Conservation (phyloP, 1,284 basidiomycete genomes). For the Tylopilus orsonianus region DNA sequence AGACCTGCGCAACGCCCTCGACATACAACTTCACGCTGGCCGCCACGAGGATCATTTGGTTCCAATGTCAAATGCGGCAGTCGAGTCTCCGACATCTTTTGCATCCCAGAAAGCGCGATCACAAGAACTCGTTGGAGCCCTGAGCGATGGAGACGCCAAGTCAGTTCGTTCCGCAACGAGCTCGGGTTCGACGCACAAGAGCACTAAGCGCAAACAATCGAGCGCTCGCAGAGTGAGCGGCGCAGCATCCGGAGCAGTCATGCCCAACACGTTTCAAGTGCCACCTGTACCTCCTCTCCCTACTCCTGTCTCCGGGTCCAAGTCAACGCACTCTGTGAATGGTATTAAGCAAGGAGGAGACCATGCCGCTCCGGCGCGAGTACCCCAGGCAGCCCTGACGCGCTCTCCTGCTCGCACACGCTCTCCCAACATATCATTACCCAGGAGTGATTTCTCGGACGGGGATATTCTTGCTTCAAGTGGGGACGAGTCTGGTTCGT, state of each 20-base stretch:
- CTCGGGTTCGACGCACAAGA: conserved; percentile 33
- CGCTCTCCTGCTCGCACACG: conserved; percentile 12
- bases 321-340: conserved; percentile 16
- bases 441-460: conserved; percentile 30
- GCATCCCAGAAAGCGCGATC: conserved; percentile 23
- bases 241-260: conserved; percentile 63
- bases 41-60: conserved; percentile 22
- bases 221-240: conserved; percentile 50
- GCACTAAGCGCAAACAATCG: conserved; percentile 43
- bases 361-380: neutral
- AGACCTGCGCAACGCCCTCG: conserved; percentile 13
- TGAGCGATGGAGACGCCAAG: conserved; percentile 41
- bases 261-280: conserved; percentile 51
- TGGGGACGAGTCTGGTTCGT: conserved; percentile 37
- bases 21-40: conserved; percentile 16
- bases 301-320: conserved; percentile 17
- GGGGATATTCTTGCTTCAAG: conserved; percentile 29
- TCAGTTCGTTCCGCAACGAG: conserved; percentile 41
- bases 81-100: conserved; percentile 51
- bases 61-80: conserved; percentile 24
- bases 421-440: conserved; percentile 22
- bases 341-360: conserved; percentile 11
- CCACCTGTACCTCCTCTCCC: conserved; percentile 22
- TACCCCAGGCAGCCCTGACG: conserved; percentile 1
- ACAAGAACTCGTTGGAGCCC: conserved; percentile 25